A percentile compares a stretch with the other conserved stretches of the same genome.
Evolutionary conservation across 495 filamentous ascomycete species (phyloP).

Genomic region (Aspergillus panamensis): DNA sequence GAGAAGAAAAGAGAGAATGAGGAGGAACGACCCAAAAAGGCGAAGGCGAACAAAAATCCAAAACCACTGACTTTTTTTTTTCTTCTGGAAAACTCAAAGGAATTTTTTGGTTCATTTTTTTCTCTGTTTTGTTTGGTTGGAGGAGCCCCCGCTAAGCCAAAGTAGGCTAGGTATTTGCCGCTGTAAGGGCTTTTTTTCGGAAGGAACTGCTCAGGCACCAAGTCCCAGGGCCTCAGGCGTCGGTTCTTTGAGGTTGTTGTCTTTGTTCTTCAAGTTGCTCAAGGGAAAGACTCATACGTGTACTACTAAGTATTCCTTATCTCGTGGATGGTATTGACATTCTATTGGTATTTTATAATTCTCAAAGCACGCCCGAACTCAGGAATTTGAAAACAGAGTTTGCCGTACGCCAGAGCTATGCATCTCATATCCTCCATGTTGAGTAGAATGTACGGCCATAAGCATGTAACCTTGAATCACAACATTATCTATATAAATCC

Average conservation of each 20-base stretch:
- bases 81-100: constrained; percentile 39
- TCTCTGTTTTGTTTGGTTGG: constrained; percentile 11
- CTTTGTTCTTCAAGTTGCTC: not conserved
- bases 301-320: too few relatives aligned
- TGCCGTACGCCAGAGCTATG: constrained; percentile 33
- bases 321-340: not conserved
- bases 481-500: constrained; percentile 1
- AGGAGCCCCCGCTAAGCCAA: constrained; percentile 21
- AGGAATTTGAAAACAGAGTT: constrained; percentile 18
- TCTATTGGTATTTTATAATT: not conserved
- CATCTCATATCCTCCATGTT: constrained; percentile 12
- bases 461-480: not conserved
- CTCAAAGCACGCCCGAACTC: not conserved
- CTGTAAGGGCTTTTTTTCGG: constrained; percentile 25
- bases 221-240: constrained; percentile 2
- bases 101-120: constrained; percentile 19
- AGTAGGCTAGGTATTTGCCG: constrained; percentile 18
- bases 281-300: too few relatives aligned
- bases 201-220: constrained; percentile 3
- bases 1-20: constrained; percentile 23
- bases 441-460: not conserved
- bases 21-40: constrained; percentile 16
- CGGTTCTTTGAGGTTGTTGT: not conserved
- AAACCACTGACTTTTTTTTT: constrained; percentile 14
- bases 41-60: constrained; percentile 8